Evolutionary conservation across 2,329 filamentous ascomycete species (phyloP), one percentile per base, ranked within the genome.

Genomic region (Colletotrichum spaethianum): DNA sequence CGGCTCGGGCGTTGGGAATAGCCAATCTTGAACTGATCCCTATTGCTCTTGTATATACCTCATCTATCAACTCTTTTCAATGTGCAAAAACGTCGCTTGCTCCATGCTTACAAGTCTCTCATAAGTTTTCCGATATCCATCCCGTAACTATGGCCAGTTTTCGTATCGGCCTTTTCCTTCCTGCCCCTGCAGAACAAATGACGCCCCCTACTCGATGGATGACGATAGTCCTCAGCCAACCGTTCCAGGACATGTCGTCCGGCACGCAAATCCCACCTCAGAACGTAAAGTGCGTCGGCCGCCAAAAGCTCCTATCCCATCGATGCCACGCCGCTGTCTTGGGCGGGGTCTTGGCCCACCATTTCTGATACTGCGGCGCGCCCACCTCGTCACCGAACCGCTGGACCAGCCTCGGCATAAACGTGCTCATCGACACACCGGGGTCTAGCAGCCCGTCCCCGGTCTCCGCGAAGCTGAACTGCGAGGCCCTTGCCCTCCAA

Each of bases 381-480:
- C 56, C 70, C 8, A 70, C 38, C 31, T 64, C 65, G 36, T 71
- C 67, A 23, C 42, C 67, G 36, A 70, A 73, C 14, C 70, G 67
- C 50, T 73, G 70, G n/a, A 71, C 62, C 28, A 73, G 67, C 48
- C 67, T 48, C n/a, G 70, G 70, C 67, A 73, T 73, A 16, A 65
- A 71, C 4, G 62, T 71, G 18, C 70, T 73, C 70, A 72, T 72
- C 23, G 70, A 72, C 26, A 70, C 60, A 3, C 70, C 70, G n/a
- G 65, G 53, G 28, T 52, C 20, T 36, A 73, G 26, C 38, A 76
- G 42, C 44, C 78, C 77, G 48, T 80, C 78, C 7, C 78, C 79
- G 8, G 75, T 78, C 75, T 80, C 79, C 31, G 62, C 72, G 63
- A 80, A 78, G 28, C 71, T 69, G 18, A 72, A 74, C 20, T 69